These are phyloP conservation scores for Saksenaea oblongispora DNA, from an alignment of 371 early-diverging fungal genomes.

Conservation along the genomic window DNA sequence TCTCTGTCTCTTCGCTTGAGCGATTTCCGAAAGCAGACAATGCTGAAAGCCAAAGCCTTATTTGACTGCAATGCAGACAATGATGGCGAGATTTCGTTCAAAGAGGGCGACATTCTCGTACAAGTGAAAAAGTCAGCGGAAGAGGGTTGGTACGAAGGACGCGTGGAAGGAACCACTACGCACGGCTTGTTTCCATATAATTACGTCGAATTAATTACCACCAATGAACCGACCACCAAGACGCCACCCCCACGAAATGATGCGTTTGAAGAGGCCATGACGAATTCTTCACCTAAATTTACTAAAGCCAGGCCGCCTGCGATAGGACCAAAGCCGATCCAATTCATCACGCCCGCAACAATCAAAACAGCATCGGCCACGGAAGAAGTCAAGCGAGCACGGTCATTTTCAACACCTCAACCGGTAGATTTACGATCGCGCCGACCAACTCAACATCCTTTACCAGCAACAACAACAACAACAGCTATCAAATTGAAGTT, in stretches of 20 bases:
- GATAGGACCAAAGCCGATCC: slow-evolving; percentile 10
- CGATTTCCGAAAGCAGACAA: neutral
- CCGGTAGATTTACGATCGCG: neutral
- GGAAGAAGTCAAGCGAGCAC: slow-evolving; percentile 5
- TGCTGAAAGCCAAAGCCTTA: slow-evolving; percentile 52
- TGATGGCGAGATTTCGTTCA: slow-evolving; percentile 59
- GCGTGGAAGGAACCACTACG: slow-evolving; percentile 40
- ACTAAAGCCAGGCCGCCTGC: slow-evolving; percentile 4
- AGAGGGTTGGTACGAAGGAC: slow-evolving; percentile 63
- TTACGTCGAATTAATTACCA: slow-evolving; percentile 46
- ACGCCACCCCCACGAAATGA: slow-evolving; percentile 8
- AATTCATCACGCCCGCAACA: neutral
- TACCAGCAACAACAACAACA: too few species aligned
- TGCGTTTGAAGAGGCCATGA: slow-evolving; percentile 33
- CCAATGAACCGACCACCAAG: slow-evolving; percentile 14
- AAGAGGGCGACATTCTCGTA: slow-evolving; percentile 55
- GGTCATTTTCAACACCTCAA: slow-evolving; percentile 10
- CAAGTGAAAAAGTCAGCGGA: slow-evolving; percentile 58
- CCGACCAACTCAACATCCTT: neutral
- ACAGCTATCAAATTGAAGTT: neutral
- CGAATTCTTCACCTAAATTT: neutral
- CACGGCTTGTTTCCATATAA: slow-evolving; percentile 61
- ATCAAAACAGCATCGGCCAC: slow-evolving; percentile 3
- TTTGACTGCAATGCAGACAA: slow-evolving; percentile 67
- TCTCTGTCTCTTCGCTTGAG: neutral